Conservation (phyloP, 345 rosid genomes). For the Angophora floribunda region DNA sequence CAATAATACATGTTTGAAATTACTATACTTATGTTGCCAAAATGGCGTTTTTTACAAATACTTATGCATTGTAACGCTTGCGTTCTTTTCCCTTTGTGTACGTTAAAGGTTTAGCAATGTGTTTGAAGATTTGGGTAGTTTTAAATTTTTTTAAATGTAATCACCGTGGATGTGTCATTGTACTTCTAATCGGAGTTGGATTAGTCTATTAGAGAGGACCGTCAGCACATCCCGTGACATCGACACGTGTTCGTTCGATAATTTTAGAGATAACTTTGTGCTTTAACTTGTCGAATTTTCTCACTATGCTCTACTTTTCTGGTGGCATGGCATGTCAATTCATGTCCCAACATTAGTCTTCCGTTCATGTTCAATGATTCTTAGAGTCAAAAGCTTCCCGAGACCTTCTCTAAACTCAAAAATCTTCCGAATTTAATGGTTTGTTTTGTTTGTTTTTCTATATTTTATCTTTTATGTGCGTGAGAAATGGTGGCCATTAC, state of each 20-base stretch:
- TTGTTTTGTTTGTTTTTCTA: not conserved
- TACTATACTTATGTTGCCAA: not conserved
- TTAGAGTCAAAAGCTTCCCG: not conserved
- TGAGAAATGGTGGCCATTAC: not conserved
- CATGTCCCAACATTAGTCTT: not conserved
- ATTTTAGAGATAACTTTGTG: not conserved
- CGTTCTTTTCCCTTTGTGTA: not conserved
- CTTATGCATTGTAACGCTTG: not conserved
- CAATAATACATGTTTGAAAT: not conserved
- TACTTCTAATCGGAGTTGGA: not conserved
- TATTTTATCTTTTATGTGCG: not conserved
- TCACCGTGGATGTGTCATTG: not conserved
- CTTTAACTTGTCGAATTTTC: not conserved
- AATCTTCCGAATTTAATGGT: not conserved
- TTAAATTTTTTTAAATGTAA: not conserved
- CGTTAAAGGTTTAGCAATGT: not conserved
- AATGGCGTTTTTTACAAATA: not conserved
- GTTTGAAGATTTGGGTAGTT: not conserved
- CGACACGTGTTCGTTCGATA: not conserved
- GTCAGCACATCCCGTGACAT: not conserved
- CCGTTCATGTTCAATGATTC: not conserved
- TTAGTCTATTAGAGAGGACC: not conserved
- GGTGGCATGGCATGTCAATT: not conserved
- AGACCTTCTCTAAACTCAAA: not conserved
- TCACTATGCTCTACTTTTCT: not conserved